Evolutionary conservation across 2,329 filamentous ascomycete species (phyloP).

Genomic region (Talaromyces verruculosus): DNA sequence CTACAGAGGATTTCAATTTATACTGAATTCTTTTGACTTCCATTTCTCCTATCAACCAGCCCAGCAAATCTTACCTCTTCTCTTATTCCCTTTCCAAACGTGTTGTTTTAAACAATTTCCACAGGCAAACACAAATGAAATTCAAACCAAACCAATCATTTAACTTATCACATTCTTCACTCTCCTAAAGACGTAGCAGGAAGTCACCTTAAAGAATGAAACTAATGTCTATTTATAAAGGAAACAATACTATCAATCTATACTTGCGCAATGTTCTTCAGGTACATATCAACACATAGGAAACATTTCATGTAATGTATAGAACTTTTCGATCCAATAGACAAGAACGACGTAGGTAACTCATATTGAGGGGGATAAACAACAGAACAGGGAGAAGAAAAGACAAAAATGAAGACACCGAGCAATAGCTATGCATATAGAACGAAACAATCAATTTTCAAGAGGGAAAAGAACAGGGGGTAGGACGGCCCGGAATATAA

Average conservation of each 20-base stretch:
- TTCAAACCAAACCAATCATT: slow-evolving; percentile 15
- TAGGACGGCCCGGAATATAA: not conserved
- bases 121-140: slow-evolving; percentile 5
- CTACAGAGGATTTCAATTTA: not conserved
- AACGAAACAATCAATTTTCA: not conserved
- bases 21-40: not conserved
- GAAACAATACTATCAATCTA: not conserved
- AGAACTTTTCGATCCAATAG: slow-evolving; percentile 3
- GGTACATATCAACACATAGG: not conserved
- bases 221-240: not conserved
- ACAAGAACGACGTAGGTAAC: not conserved
- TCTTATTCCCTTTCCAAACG: slow-evolving; percentile 23
- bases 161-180: not conserved
- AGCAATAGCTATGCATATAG: slow-evolving; percentile 18
- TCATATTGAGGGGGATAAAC: too few species aligned
- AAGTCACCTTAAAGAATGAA: too few species aligned
- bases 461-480: slow-evolving; percentile 18
- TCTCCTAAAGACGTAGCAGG: not conserved
- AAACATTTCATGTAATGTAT: not conserved
- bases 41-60: not conserved
- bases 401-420: slow-evolving; percentile 9
- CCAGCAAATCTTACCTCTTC: slow-evolving; percentile 25
- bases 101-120: slow-evolving; percentile 13
- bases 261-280: not conserved
- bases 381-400: too few species aligned